Conservation (phyloP, 495 filamentous ascomycete species). For the Aspergillus panamensis region DNA sequence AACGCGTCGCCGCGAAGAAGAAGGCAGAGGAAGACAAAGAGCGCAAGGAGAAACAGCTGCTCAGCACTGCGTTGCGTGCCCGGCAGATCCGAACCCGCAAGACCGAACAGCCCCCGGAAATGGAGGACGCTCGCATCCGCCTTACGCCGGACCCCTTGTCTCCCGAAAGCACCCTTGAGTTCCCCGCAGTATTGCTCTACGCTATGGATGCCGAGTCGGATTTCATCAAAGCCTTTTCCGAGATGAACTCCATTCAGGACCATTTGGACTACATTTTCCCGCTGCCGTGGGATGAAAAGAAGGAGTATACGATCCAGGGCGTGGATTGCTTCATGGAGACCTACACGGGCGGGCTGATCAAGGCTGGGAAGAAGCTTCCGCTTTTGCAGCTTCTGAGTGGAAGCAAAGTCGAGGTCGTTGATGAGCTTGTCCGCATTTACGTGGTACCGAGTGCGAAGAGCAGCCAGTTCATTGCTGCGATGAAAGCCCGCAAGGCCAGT, state of each 20-base stretch:
- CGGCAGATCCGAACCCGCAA: slow-evolving; percentile 63
- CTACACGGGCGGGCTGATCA: slow-evolving; percentile 70
- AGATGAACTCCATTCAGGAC: slow-evolving; percentile 63
- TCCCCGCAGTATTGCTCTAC: slow-evolving; percentile 82
- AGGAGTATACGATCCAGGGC: slow-evolving; percentile 56
- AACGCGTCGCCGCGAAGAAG: slow-evolving; percentile 37
- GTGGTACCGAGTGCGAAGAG: slow-evolving; percentile 70
- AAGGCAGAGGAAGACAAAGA: slow-evolving; percentile 48
- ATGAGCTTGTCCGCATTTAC: slow-evolving; percentile 76
- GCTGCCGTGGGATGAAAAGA: slow-evolving; percentile 73
- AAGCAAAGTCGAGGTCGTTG: slow-evolving; percentile 82
- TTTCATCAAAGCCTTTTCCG: slow-evolving; percentile 81
- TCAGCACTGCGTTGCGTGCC: slow-evolving; percentile 68
- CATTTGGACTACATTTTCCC: slow-evolving; percentile 80
- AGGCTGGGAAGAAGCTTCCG: slow-evolving; percentile 80
- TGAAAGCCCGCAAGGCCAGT: slow-evolving; percentile 61
- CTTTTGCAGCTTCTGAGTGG: slow-evolving; percentile 68
- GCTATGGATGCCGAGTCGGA: slow-evolving; percentile 75
- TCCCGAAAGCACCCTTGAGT: slow-evolving; percentile 61
- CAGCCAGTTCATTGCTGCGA: slow-evolving; percentile 72
- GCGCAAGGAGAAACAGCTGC: slow-evolving; percentile 54
- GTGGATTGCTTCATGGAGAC: slow-evolving; percentile 96
- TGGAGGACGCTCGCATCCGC: slow-evolving; percentile 70
- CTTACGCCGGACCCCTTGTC: slow-evolving; percentile 72
- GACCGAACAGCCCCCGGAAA: slow-evolving; percentile 71